Percentiles rank a stretch among this genome's conserved stretches.
Conservation (phyloP, 345 rosid genomes). For the Camelina neglecta region DNA sequence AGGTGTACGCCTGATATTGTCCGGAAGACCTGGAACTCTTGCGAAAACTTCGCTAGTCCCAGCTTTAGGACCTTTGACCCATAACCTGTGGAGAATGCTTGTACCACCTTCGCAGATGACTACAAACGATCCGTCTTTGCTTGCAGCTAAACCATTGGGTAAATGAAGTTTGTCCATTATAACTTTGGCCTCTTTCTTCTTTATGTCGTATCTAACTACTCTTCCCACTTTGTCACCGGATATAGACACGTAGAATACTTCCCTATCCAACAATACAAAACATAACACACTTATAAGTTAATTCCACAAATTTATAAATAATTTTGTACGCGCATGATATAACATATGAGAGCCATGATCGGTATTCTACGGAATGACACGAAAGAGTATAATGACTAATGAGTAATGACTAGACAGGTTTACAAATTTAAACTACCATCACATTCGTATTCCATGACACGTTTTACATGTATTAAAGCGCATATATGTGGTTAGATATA, state of each 20-base stretch:
- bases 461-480: neutral
- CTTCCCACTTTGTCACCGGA: constrained; percentile 25
- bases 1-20: constrained; percentile 59
- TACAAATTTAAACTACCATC: neutral
- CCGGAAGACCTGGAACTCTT: constrained; percentile 57
- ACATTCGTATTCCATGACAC: neutral
- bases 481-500: too few relatives aligned
- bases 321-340: too few relatives aligned
- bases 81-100: constrained; percentile 43
- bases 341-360: too few relatives aligned
- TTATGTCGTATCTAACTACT: constrained; percentile 40
- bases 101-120: constrained; percentile 51
- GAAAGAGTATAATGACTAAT: neutral
- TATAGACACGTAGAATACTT: constrained; percentile 37
- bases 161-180: constrained; percentile 51
- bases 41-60: constrained; percentile 52
- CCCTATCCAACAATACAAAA: constrained; percentile 44
- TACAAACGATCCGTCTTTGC: constrained; percentile 58
- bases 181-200: constrained; percentile 44
- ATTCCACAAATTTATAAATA: neutral
- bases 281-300: neutral
- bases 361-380: neutral
- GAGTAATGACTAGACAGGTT: neutral
- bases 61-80: constrained; percentile 54
- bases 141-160: constrained; percentile 71